These are phyloP conservation scores for Gilbertella persicaria DNA, from an alignment of 371 early-diverging fungal species.

Conservation along the genomic window DNA sequence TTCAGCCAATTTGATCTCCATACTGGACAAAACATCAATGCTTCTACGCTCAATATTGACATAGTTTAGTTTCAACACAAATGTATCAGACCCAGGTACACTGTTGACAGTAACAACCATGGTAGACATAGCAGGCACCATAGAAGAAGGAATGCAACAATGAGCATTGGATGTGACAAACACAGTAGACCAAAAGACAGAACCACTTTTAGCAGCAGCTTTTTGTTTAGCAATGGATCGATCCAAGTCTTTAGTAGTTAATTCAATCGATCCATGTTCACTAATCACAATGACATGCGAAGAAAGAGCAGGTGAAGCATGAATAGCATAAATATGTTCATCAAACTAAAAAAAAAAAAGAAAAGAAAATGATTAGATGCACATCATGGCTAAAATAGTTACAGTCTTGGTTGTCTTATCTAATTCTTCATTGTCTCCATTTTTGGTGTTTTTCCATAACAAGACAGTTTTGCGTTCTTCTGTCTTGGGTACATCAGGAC, in stretches of 20 bases:
- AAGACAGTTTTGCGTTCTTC: slow-evolving; percentile 56
- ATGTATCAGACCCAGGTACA: slow-evolving; percentile 19
- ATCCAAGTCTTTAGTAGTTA: slow-evolving; percentile 56
- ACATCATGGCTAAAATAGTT: slow-evolving; percentile 5
- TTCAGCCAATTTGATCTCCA: slow-evolving; percentile 32
- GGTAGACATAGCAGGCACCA: slow-evolving; percentile 50
- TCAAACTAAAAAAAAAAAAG: slow-evolving; percentile 42
- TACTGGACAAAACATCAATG: slow-evolving; percentile 32
- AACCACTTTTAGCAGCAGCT: slow-evolving; percentile 10
- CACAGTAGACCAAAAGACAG: slow-evolving; percentile 50
- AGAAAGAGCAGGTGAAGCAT: slow-evolving; percentile 49
- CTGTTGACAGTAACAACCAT: slow-evolving; percentile 45
- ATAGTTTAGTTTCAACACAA: slow-evolving; percentile 41
- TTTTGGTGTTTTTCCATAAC: slow-evolving; percentile 52
- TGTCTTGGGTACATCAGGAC: slow-evolving; percentile 53
- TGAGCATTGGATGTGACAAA: slow-evolving; percentile 49
- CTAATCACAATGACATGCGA: slow-evolving; percentile 54
- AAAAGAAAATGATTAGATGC: too few relatives aligned
- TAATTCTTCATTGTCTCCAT: slow-evolving; percentile 23
- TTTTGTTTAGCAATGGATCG: slow-evolving; percentile 44
- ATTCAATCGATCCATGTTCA: slow-evolving; percentile 51
- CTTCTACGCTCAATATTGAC: slow-evolving; percentile 57
- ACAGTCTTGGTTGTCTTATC: slow-evolving; percentile 35
- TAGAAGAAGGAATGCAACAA: slow-evolving; percentile 51
- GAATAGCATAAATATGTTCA: slow-evolving; percentile 51